Evolutionary conservation across 495 filamentous ascomycete species (phyloP).

Genomic region (Penicillium turbatum): DNA sequence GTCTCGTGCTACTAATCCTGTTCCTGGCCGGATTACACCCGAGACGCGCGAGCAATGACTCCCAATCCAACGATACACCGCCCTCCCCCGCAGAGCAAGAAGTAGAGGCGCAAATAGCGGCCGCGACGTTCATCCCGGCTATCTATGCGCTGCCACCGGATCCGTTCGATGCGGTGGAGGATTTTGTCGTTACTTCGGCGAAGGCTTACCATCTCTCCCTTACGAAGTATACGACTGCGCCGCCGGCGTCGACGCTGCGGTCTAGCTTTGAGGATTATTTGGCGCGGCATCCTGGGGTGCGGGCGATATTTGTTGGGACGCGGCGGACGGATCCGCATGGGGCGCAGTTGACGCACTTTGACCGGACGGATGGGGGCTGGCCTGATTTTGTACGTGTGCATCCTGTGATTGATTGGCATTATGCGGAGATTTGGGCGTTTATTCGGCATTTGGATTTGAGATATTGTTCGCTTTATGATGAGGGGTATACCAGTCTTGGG

Average conservation of each 20-base stretch:
- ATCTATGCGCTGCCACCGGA: constrained; percentile 81
- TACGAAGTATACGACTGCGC: constrained; percentile 62
- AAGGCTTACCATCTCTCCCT: constrained; percentile 69
- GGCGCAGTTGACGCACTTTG: constrained; percentile 68
- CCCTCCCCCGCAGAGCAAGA: constrained; percentile 6
- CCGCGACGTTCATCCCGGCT: constrained; percentile 53
- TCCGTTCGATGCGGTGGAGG: constrained; percentile 80
- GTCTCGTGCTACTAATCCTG: constrained; percentile 85
- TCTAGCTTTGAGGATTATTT: constrained; percentile 76
- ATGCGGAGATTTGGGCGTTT: constrained; percentile 92
- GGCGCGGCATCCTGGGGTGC: constrained; percentile 51
- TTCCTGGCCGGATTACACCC: constrained; percentile 66
- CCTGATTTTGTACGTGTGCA: constrained; percentile 89
- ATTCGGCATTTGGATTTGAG: constrained; percentile 71
- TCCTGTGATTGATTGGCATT: constrained; percentile 97
- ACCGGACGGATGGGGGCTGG: constrained; percentile 85
- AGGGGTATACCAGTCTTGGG: constrained; percentile 80
- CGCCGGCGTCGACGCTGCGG: constrained; percentile 48
- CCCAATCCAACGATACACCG: constrained; percentile 1
- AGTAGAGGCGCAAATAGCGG: constrained; percentile 12
- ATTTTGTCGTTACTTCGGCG: constrained; percentile 67
- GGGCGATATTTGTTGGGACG: constrained; percentile 90
- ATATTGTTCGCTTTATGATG: constrained; percentile 84
- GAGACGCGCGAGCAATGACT: constrained; percentile 6
- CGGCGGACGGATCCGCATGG: constrained; percentile 91